Percentiles rank a stretch among this genome's conserved stretches.
Conservation (phyloP, 176 grass and related monocot genomes). For the Calamus simplicifolius region DNA sequence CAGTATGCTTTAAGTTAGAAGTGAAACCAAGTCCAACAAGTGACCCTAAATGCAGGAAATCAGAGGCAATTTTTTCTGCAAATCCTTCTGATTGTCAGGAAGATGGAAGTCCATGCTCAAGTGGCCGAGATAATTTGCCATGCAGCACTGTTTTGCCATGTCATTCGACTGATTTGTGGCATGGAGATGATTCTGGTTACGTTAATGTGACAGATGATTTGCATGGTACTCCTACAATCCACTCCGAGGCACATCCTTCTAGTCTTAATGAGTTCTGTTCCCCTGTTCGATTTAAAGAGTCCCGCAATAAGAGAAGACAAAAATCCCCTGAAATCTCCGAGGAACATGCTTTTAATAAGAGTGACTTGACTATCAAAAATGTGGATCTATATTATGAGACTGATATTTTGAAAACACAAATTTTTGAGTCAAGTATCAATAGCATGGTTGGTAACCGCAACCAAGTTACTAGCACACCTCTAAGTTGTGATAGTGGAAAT, state of each 20-base stretch:
- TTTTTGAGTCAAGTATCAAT: not conserved
- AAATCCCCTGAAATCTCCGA: no score
- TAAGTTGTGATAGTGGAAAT: no score
- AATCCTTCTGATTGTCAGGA: not conserved
- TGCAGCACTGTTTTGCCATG: not conserved
- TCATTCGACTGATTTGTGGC: not conserved
- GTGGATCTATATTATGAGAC: no score
- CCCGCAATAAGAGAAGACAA: no score
- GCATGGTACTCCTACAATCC: not conserved
- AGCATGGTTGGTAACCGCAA: not conserved
- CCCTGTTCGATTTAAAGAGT: no score
- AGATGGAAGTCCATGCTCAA: not conserved
- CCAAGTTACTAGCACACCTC: no score
- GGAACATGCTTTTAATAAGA: no score
- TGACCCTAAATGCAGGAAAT: not conserved
- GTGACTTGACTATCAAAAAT: no score
- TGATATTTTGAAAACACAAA: no score
- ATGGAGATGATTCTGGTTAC: not conserved
- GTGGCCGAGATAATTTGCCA: not conserved
- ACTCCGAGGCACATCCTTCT: not conserved
- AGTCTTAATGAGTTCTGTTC: not conserved
- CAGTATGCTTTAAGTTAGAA: not conserved
- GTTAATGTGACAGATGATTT: not conserved
- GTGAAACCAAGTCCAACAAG: not conserved
- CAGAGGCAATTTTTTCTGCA: not conserved